Base-by-base conservation (phyloP, 345 rosid species). In the Hypericum perforatum region DNA sequence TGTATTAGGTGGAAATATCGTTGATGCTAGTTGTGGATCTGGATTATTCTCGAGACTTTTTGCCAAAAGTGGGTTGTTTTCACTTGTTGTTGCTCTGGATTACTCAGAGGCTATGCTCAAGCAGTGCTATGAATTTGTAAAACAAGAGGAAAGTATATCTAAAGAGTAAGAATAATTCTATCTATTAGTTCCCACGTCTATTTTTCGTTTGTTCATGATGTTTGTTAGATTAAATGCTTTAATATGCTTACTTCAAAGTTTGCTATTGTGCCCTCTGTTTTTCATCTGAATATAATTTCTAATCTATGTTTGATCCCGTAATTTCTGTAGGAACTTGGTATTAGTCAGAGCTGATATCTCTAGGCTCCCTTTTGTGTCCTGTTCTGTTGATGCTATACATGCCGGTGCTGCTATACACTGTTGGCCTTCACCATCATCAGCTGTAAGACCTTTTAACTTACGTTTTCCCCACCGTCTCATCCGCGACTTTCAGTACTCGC, bases 381-480 rank as follows among this genome's bases (percentile, higher is more conserved):
- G 86, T 64, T 84, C 95, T 9, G 68, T 86, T 11, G 94, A 90
- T 58, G 89, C 94, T 11, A 76, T 90, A 61, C 97, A 86, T 61
- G 95, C 95, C 43, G 97, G 89, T 63, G 88, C 89, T 60, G 97
- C 95, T 62, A 66, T 90, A 45, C 95, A 90, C 70, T 86, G 94
- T 60, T 90, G 97, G 97, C 85, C 95, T 63, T 90, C 95, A 14
- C 94, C 95, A 56, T 71, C 86, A 37, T 54, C 75, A 41, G 97
- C 86, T 6, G 95, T 86, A 74, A 76, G 81, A 9, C 41, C 49
- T 57, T 49, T 42, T 11, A 49, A 43, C 5, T 11, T 37, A 8
- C 41, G 43, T 41, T 39, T 7, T 49, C 46, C 37, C 15, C 15
- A 16, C 15, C 5, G n/a, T 45, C n/a, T 8, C 15, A 45, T 7